Percentiles rank a stretch among this genome's conserved stretches.
Evolutionary conservation across 108 stramenopile species (phyloP).

Genomic region (Cyclotella cryptica): DNA sequence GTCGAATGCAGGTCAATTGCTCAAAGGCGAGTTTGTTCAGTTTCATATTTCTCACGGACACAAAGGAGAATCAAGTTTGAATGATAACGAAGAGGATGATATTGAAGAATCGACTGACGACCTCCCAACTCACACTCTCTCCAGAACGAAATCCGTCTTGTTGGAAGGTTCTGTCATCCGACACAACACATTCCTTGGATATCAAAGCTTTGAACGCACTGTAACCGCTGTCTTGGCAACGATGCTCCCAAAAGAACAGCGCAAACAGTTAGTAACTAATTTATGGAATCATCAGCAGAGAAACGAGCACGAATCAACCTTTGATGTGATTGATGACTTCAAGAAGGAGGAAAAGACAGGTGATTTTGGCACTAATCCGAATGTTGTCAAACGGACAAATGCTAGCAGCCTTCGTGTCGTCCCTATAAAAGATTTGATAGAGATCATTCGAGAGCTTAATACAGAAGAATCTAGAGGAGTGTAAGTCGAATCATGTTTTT

Average conservation of each 20-base stretch:
- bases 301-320: slow-evolving; percentile 10
- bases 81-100: slow-evolving; percentile 56
- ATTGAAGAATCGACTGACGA: slow-evolving; percentile 11
- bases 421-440: slow-evolving; percentile 31
- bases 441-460: slow-evolving; percentile 19
- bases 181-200: slow-evolving; percentile 67
- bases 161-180: slow-evolving; percentile 61
- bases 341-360: slow-evolving; percentile 3
- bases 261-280: slow-evolving; percentile 40
- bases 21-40: slow-evolving; percentile 72
- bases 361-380: neutral
- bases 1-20: slow-evolving; percentile 63
- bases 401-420: slow-evolving; percentile 34
- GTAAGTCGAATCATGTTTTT: slow-evolving; percentile 13
- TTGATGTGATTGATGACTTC: neutral
- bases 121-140: neutral
- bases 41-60: slow-evolving; percentile 63
- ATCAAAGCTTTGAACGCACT: slow-evolving; percentile 74
- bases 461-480: slow-evolving; percentile 21
- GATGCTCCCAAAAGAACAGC: slow-evolving; percentile 53
- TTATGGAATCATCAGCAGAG: slow-evolving; percentile 34
- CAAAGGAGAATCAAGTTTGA: neutral
- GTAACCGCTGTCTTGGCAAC: slow-evolving; percentile 78
- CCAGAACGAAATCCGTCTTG: slow-evolving; percentile 37
- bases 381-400: slow-evolving; percentile 6